Evolutionary conservation across 768 basidiomycete genomes (phyloP), one percentile per base, ranked within the genome.

Genomic region (Melanogaster broomeanus): DNA sequence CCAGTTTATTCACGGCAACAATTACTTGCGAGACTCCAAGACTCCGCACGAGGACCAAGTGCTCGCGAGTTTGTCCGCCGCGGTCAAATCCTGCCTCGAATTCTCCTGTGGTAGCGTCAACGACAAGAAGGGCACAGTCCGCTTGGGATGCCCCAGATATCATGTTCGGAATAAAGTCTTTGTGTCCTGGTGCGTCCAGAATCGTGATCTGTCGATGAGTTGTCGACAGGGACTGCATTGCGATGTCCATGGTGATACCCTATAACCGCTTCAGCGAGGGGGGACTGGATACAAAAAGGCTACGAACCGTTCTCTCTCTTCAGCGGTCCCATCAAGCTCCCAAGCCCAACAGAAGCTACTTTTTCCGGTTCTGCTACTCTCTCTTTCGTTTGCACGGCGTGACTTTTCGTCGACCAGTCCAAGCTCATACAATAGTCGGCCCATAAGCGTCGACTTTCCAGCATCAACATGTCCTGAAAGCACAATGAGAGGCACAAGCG

Each of bases 191-290:
- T 0, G 96, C 96, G 61, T 99, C 97, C 27, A 99, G 81, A n/a
- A 99, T 82, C 2, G 93, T 97, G 58, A 98, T 85, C 56, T 84
- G 80, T 44, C 89, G 80, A 56, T 87, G 79, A 0, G 83, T 73
- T 0, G 94, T 98, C 6, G 78, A 67, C 52, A 93, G 75, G 39
- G 85, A 83, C 61, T 94, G 88, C 46, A 87, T 77, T 2, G 94
- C 95, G 49, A 99, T 89, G 63, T 98, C 97, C 87, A 98, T 98
- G 0, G 97, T 99, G 39, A 99, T 91, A 31, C 97, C 97, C 96
- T 98, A 63, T 2, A 48, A 8, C 43, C 18, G 21, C 19, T 33
- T 61, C 19, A 61, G 45, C 58, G 7, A 51, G 43, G 54, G 42
- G 39, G 31, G 37, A 48, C 18, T 21, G 9, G 35, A 24, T 9